Conservation (phyloP, 495 filamentous ascomycete genomes). For the Aspergillus sclerotiicarbonarius region DNA sequence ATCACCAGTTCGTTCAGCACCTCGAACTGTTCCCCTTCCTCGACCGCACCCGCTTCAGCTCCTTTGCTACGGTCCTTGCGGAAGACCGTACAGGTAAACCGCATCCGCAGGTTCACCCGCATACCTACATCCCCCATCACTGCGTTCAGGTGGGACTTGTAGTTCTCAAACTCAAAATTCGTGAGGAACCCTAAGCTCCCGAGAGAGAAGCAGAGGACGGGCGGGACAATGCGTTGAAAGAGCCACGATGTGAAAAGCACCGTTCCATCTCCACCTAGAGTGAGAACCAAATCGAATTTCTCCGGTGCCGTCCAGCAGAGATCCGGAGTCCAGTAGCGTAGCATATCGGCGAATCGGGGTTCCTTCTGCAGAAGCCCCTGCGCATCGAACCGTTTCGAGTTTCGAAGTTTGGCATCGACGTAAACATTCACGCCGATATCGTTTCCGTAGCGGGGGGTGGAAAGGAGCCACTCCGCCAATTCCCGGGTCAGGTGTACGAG, state of each 20-base stretch:
- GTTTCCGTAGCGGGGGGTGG: slow-evolving; percentile 76
- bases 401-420: slow-evolving; percentile 85
- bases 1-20: slow-evolving; percentile 97
- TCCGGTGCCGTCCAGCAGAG: slow-evolving; percentile 87
- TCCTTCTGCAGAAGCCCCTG: slow-evolving; percentile 67
- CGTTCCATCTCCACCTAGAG: slow-evolving; percentile 88
- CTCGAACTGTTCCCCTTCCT: slow-evolving; percentile 84
- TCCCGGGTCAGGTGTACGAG: slow-evolving; percentile 83
- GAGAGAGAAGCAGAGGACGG: slow-evolving; percentile 82
- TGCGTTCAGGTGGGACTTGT: slow-evolving; percentile 74
- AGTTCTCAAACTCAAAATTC: slow-evolving; percentile 82
- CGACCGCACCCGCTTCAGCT: slow-evolving; percentile 50
- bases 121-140: slow-evolving; percentile 92
- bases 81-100: slow-evolving; percentile 94
- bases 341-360: slow-evolving; percentile 69
- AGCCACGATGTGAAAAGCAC: slow-evolving; percentile 92
- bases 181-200: slow-evolving; percentile 91
- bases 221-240: slow-evolving; percentile 89
- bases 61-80: slow-evolving; percentile 52
- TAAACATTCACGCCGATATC: slow-evolving; percentile 86
- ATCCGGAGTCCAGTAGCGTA: slow-evolving; percentile 92
- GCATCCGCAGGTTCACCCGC: slow-evolving; percentile 93
- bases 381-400: slow-evolving; percentile 84
- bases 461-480: slow-evolving; percentile 80
- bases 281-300: slow-evolving; percentile 89